Base-by-base conservation (phyloP, 805 yeast genomes). In the Metschnikowia corniflorae region DNA sequence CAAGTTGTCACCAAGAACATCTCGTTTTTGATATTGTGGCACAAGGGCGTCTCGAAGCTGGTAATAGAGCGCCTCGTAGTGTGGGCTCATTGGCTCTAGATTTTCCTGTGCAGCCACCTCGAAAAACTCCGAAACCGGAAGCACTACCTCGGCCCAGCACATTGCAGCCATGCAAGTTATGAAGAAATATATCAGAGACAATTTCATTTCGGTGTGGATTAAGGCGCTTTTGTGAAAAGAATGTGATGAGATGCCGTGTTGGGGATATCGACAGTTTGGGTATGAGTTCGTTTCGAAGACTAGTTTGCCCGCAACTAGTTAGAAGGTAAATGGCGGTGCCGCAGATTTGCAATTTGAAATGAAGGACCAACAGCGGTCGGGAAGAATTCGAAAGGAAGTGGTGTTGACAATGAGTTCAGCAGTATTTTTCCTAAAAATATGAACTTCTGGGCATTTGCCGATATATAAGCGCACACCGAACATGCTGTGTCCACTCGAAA, bases 51-150 rank as follows among this genome's bases (percentile, higher is more conserved):
- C 29, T 22, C 33, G 9, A 7, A 48, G 28, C 17, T 31, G 23
- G 17, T 37, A 26, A 29, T 39, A 46, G 12, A 47, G 29, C 22
- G n/a, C 9, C 8, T 35, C 12, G 29, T 39, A 47, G 19, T 20
- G 31, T 7, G 35, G 35, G 23, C 40, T 35, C 50, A 46, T 46
- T 8, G 50, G 43, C 20, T 37, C 40, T 12, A 33, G 35, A 3
- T 13, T 25, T 3, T 22, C 16, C 8, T 20, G 14, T 7, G 37
- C 18, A 2, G 37, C 21, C 14, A 44, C 26, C 4, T 15, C 14
- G 26, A 30, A 40, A 5, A 26, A 22, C 3, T 25, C 37, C 2
- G 43, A 37, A 2, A 22, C 28, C n/a, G 44, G 30, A 10, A 29
- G 19, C 8, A 33, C 13, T 3, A 32, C 33, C 5, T 31, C 33